Evolutionary conservation across 345 rosid species (phyloP).

Genomic region (Acer negundo): DNA sequence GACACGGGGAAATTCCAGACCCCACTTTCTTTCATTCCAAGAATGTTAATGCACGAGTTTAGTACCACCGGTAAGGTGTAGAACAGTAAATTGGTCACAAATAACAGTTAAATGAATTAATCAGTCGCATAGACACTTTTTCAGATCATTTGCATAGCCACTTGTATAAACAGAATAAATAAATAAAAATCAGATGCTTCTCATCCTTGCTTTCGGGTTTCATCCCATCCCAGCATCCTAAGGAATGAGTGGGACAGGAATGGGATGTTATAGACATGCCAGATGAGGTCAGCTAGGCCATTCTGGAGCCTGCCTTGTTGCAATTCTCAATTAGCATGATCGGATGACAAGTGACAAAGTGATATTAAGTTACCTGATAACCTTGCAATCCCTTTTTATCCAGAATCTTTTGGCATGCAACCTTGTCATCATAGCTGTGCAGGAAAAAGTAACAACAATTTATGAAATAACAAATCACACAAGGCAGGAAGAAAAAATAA

Average conservation of each 20-base stretch:
- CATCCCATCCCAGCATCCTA: slow-evolving; percentile 1
- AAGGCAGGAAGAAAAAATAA: slow-evolving; percentile 5
- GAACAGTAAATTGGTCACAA: slow-evolving; percentile 10
- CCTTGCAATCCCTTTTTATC: slow-evolving; percentile 91
- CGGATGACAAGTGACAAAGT: slow-evolving; percentile 15
- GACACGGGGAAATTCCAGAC: not conserved
- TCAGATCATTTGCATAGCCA: not conserved
- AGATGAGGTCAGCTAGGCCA: not conserved
- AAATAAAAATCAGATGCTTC: not conserved
- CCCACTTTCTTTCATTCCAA: not conserved
- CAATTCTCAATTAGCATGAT: slow-evolving; percentile 9
- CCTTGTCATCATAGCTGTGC: slow-evolving; percentile 84
- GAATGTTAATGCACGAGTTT: not conserved
- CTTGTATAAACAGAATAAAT: slow-evolving; percentile 10
- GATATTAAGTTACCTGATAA: slow-evolving; percentile 72
- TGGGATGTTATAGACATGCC: not conserved
- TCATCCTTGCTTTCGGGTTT: not conserved
- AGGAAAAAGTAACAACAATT: slow-evolving; percentile 14
- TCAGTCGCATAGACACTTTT: not conserved
- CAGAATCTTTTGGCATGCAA: slow-evolving; percentile 89
- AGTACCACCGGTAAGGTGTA: not conserved
- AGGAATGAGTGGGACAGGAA: not conserved
- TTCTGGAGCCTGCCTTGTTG: slow-evolving; percentile 9
- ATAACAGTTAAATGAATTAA: not conserved
- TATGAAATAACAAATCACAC: slow-evolving; percentile 13